Evolutionary conservation across 306 rosid genomes (phyloP).

Genomic region (Phaseolus lunatus): DNA sequence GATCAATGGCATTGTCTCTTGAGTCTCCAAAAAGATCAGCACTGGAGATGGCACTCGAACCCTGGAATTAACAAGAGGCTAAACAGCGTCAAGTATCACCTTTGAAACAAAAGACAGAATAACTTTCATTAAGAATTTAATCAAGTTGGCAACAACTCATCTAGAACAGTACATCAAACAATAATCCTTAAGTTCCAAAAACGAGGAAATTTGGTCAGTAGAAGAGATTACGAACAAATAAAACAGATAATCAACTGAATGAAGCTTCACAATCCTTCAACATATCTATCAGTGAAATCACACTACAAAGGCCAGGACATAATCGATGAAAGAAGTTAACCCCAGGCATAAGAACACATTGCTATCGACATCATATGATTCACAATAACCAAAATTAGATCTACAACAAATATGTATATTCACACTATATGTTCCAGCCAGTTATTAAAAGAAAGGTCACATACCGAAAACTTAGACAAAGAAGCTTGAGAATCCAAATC

Average conservation of each 20-base stretch:
- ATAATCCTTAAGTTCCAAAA: neutral
- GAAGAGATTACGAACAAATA: neutral
- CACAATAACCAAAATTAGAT: neutral
- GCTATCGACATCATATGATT: too few relatives aligned
- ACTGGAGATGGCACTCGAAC: slow-evolving; percentile 85
- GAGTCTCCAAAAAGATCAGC: slow-evolving; percentile 86
- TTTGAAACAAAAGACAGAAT: neutral
- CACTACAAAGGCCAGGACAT: too few relatives aligned
- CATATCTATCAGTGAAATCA: too few relatives aligned
- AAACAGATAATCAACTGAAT: neutral
- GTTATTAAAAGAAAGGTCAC: slow-evolving; percentile 37
- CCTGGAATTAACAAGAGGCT: slow-evolving; percentile 55
- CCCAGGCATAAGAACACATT: too few relatives aligned
- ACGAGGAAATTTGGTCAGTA: neutral
- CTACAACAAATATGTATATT: neutral
- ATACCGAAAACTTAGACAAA: slow-evolving; percentile 85
- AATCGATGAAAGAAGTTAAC: too few relatives aligned
- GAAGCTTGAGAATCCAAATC: slow-evolving; percentile 75
- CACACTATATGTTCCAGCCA: slow-evolving; percentile 13
- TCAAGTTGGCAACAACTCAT: slow-evolving; percentile 5
- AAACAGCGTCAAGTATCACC: slow-evolving; percentile 14
- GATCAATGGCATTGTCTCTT: slow-evolving; percentile 63
- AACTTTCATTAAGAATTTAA: neutral
- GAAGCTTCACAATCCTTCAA: too few relatives aligned
- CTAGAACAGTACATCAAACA: neutral